Base-by-base conservation (phyloP, 306 rosid species). In the Trichosanthes truncata region DNA sequence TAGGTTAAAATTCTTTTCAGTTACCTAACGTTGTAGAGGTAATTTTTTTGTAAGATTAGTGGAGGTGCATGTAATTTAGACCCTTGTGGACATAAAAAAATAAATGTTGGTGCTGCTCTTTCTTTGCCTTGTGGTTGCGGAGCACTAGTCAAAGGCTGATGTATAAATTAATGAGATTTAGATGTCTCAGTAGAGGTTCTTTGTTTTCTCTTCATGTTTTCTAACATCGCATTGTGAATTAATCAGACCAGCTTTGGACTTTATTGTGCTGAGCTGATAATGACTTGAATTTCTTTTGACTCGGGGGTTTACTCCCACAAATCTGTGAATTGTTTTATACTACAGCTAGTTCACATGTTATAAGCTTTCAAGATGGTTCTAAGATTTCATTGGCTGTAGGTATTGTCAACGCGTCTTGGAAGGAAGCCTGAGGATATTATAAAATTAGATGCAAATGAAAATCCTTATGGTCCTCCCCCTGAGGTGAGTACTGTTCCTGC, bases 401-500 rank as follows among this genome's bases (percentile, higher is more conserved):
- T 93, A 80, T 80, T 95, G 81, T 95, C 97, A 10, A 49, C 96
- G 7, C 89, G 83, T 76, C 93, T 92, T 57, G 99, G 99, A 80
- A 91, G 96, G 80, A 95, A 91, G 82, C 97, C 97, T 49, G 99
- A 95, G 90, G 97, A 93, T 77, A 95, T 95, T 82, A 84, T 95
- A 87, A 95, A 95, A 84, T 87, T 95, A 84, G 99, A 93, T 83
- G 99, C 99, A 68, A 95, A 93, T 85, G 99, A 95, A 82, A 93
- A 95, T 75, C 99, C 97, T n/a, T 95, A 95, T 26, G 97, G 97
- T 77, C 97, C 97, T 80, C 97, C 99, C 71, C 99, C 99, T 0
- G 99, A 95, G 93, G 99, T 81, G 79, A 88, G 90, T 48, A 74
- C 62, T 63, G 6, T 3, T 38, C 67, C 23, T 41, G 25, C 9